Percentiles rank a stretch among this genome's conserved stretches.
Evolutionary conservation across 1,139 yeast genomes (phyloP).

Genomic region (Magnusiomyces sp.): DNA sequence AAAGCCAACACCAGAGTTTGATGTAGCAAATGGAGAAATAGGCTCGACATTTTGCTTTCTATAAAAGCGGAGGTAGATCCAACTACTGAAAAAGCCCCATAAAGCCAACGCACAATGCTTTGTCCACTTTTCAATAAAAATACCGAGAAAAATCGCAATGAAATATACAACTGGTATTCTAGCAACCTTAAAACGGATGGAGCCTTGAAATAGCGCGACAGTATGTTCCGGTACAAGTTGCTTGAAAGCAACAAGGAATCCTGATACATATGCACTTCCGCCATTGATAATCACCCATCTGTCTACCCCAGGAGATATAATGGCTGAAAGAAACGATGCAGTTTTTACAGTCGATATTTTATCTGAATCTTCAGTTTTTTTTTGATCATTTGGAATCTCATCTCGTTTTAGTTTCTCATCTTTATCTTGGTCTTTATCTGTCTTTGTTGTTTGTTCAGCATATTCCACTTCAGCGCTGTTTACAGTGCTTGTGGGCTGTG

Average conservation of each 20-base stretch:
- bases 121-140: conserved; percentile 45
- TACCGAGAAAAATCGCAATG: conserved; percentile 33
- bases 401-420: too few species aligned
- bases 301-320: background rate
- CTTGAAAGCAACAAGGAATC: conserved; percentile 75
- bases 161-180: conserved; percentile 59
- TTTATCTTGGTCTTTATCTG: too few species aligned
- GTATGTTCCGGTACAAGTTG: conserved; percentile 87
- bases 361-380: too few species aligned
- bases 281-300: conserved; percentile 47
- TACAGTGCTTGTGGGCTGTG: background rate
- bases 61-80: conserved; percentile 69
- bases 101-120: conserved; percentile 14
- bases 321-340: too few species aligned
- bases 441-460: too few species aligned
- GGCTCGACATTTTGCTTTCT: conserved; percentile 39
- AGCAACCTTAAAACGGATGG: conserved; percentile 54
- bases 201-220: conserved; percentile 55
- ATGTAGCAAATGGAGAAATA: conserved; percentile 25
- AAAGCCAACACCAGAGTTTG: conserved; percentile 5
- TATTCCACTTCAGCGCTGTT: too few species aligned
- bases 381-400: too few species aligned
- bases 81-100: conserved; percentile 59
- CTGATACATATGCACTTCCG: conserved; percentile 60
- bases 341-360: too few species aligned